Base-by-base conservation (phyloP, 805 yeast genomes). In the Cyberlindnera mississippiensis region DNA sequence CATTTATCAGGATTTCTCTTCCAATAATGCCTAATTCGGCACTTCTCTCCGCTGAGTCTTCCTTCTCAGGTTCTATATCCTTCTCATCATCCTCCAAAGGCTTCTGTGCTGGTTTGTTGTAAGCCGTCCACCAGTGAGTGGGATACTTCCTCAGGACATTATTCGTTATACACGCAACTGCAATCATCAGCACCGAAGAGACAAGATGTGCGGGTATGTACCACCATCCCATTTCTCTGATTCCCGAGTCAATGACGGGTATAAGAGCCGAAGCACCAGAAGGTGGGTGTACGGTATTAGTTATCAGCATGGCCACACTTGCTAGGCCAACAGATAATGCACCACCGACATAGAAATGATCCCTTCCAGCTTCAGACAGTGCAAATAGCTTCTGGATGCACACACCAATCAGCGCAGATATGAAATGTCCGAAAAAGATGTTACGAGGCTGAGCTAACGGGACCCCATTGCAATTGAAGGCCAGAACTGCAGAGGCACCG, bases 381-480 rank as follows among this genome's bases (percentile, higher is more conserved):
- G 63, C 63, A 52, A 80, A 81, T 37, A 81, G 60, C 50, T 80
- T 80, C 40, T 66, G 66, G 15, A 81, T 59, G 43, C 78, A 67
- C 1, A 78, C 62, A 0, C 86, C 86, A 28, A 78, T 53, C 12
- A 80, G 35, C 0, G 82, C 63, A 10, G 80, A 59, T 7, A 76
- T 13, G 42, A 80, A 69, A 38, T 80, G 81, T 5, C 86, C 86
- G 33, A 75, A 30, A 11, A 80, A 37, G 2, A 80, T 62, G 53
- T 75, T 77, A 35, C 86, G 59, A 0, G 88, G 87, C 61, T 81
- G 87, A 1, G 85, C 76, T 35, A 81, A 60, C 2, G 87, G 86
- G 0, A 74, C 72, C 16, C 57, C 68, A n/a, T 65, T 61, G 2
- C 76, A 72, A 53, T 80, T 80, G 59, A 73, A 81, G 32, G 76